A percentile compares a stretch with the other conserved stretches of the same genome.
Evolutionary conservation across 2,329 filamentous ascomycete genomes (phyloP).

Genomic region (Ilyonectria destructans): DNA sequence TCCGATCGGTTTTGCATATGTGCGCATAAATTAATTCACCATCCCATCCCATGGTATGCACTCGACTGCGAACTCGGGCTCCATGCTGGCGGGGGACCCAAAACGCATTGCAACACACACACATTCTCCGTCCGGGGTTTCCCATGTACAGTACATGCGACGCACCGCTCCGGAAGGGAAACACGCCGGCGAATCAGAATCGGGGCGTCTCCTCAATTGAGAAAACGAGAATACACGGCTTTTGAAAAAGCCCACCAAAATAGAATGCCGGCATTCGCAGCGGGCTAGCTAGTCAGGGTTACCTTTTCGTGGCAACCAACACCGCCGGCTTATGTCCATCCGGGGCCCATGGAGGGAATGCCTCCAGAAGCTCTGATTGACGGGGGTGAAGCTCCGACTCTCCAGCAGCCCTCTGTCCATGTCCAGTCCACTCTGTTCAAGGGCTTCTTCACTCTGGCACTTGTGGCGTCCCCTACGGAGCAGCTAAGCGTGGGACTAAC

Average conservation of each 20-base stretch:
- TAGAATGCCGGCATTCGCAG: background rate
- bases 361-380: background rate
- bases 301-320: background rate
- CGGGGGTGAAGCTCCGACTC: background rate
- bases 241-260: background rate
- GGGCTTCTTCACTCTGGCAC: background rate
- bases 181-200: background rate
- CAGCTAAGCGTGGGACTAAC: background rate
- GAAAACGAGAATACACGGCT: background rate
- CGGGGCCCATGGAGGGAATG: background rate
- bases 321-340: background rate
- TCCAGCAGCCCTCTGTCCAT: background rate
- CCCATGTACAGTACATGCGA: background rate
- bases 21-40: background rate
- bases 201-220: background rate
- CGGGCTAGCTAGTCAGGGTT: background rate
- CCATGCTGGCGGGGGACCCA: background rate
- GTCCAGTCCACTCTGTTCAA: background rate
- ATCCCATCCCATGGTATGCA: background rate
- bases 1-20: background rate
- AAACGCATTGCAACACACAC: background rate
- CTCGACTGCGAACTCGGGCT: background rate
- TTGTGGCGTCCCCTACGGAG: background rate
- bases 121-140: background rate
- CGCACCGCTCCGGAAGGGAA: background rate